Evolutionary conservation across 768 basidiomycete genomes (phyloP), one percentile per base, ranked within the genome.

Genomic region (Auricularia sp.): DNA sequence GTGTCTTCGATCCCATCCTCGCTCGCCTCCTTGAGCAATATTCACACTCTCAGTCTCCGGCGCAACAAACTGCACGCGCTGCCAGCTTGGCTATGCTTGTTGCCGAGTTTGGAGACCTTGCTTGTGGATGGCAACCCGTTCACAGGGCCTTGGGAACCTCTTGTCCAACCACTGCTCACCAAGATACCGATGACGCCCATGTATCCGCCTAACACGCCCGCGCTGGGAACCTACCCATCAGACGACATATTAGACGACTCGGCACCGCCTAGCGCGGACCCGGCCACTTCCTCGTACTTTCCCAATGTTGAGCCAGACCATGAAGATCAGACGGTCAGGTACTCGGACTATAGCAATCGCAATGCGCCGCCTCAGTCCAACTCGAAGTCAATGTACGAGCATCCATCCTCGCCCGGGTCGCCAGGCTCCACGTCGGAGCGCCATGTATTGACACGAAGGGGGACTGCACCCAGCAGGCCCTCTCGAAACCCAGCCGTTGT

Each of bases 71-170:
- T 99, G 71, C 82, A 90, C 68, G 83, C 89, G 6, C 82, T 98
- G 18, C 95, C 97, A n/a, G 86, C 89, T 67, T 99, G 97, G 96
- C 81, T 99, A 58, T 93, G 92, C 73, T 83, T 92, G 35, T 81
- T 99, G n/a, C 83, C 86, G 21, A 81, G 82, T 36, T 79, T 99
- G 59, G 92, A 96, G 74, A 89, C 87, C 1, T 78, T 99, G 3
- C 89, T 88, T 68, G 85, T 99, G n/a, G 96, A 98, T 68, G 89
- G 87, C 18, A 99, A 99, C 73, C 94, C 95, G 7, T 98, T 99
- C 76, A 90, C 92, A 70, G 91, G 90, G 7, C 91, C 92, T 1
- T 97, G 94, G 92, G 86, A 88, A 71, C 87, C 90, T 37, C 80
- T 99, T 63, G 86, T 97, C 33, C 90, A 89, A 65, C 93, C 94